Evolutionary conservation across 495 filamentous ascomycete genomes (phyloP), one percentile per base, ranked within the genome.

Genomic region (Sabuloglossum arenarium): DNA sequence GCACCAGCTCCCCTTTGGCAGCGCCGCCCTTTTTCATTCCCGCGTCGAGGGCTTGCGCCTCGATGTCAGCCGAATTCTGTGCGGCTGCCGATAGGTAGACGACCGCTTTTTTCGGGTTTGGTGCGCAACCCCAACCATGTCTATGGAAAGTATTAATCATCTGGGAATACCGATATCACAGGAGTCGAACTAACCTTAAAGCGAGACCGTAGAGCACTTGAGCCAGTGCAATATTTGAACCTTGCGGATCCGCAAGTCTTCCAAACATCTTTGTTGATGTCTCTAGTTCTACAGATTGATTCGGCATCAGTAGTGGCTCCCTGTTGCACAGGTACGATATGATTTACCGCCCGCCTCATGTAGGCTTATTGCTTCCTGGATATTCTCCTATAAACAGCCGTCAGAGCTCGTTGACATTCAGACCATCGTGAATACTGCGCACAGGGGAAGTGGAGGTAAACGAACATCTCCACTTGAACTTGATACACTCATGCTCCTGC

Each of bases 161-260:
- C 16, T 55, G 31, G 28, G 16, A 21, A 11, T 1, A 39, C 21
- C 14, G 3, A 4, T 16, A 51, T 27, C 47, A 29, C 24, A 30
- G 11, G 25, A 25, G 21, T 42, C 1, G 27, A 27, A 72, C 80
- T 69, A 70, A 94, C 88, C 89, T 78, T 56, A 97, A 67, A 42
- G 91, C 90, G 45, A 99, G 85, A 21, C 90, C 91, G 66, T 93
- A 99, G 53, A 99, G 76, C 50, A 99, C 91, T 68, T 99, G 90
- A 63, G 86, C 89, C 61, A 99, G 74, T 19, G 89, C 85, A 67
- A 96, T 95, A 68, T 94, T 93, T 55, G 79, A 75, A 24, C 86
- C 88, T 57, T 82, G 78, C 21, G 83, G 86, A 65, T 94, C 84
- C 31, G 91, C 93, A 54, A 99, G 75, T 45, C 77, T 75, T 19